These are phyloP conservation scores for Viola pubescens DNA, from an alignment of 441 rosid species.

Conservation along the genomic window DNA sequence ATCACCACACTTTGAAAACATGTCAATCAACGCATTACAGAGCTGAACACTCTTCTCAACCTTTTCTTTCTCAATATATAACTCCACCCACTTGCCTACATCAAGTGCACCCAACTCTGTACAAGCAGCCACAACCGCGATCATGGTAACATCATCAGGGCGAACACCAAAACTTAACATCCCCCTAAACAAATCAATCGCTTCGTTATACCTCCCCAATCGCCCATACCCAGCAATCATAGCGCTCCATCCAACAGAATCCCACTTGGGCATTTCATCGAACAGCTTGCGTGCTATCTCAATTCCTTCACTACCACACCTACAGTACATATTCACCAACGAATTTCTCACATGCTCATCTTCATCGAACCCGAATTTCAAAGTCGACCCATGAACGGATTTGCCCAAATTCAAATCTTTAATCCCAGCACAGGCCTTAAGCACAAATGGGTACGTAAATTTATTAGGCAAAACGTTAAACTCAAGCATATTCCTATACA, in stretches of 20 bases:
- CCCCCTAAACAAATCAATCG: constrained; percentile 38
- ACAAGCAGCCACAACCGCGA: constrained; percentile 45
- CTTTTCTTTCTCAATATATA: constrained; percentile 25
- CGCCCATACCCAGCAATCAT: constrained; percentile 52
- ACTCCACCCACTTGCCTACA: constrained; percentile 47
- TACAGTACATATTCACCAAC: constrained; percentile 37
- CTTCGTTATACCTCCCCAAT: constrained; percentile 30
- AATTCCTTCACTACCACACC: constrained; percentile 20
- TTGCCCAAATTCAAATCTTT: constrained; percentile 33
- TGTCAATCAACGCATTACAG: constrained; percentile 37
- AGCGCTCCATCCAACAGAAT: constrained; percentile 49
- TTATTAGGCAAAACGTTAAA: constrained; percentile 32
- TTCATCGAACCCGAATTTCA: constrained; percentile 35
- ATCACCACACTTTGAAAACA: constrained; percentile 58
- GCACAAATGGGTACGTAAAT: constrained; percentile 42
- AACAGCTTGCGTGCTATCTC: constrained; percentile 38
- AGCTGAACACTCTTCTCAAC: constrained; percentile 31
- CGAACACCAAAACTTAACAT: constrained; percentile 37
- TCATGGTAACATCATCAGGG: constrained; percentile 49
- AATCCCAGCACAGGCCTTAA: constrained; percentile 48
- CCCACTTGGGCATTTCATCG: constrained; percentile 35
- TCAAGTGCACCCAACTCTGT: constrained; percentile 48
- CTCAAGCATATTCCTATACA: constrained; percentile 30
- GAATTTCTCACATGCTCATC: constrained; percentile 43
- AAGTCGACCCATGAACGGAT: constrained; percentile 35